These are phyloP conservation scores for Colletotrichum chrysophilum DNA, from an alignment of 2,329 filamentous ascomycete species.

Conservation along the genomic window DNA sequence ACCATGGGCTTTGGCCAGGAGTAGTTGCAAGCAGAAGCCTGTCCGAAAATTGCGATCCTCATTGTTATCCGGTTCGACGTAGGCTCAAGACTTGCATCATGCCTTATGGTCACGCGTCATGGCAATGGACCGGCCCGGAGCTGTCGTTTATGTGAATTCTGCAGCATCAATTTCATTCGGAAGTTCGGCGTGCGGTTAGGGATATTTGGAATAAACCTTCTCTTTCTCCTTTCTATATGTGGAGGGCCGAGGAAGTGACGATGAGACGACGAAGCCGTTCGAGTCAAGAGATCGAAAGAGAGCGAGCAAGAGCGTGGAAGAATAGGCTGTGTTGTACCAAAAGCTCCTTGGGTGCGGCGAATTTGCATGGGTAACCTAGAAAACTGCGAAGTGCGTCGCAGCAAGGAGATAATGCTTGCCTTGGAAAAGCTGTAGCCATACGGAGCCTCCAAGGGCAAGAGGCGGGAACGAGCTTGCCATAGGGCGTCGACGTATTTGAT, in stretches of 20 bases:
- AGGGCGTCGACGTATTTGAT: constrained; percentile 7
- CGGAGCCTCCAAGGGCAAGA: constrained; percentile 3
- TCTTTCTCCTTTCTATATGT: constrained; percentile 11
- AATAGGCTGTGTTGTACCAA: constrained; percentile 1
- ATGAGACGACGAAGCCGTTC: constrained; percentile 2
- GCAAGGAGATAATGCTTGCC: constrained; percentile 1
- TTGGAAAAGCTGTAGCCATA: not conserved
- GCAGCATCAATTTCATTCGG: constrained; percentile 22
- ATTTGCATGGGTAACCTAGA: constrained; percentile 12
- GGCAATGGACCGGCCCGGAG: not conserved
- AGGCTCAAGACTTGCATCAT: not conserved
- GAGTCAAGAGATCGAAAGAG: not conserved
- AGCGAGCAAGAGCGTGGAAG: not conserved
- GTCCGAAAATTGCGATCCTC: not conserved
- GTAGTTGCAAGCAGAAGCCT: constrained; percentile 49
- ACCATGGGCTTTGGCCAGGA: constrained; percentile 99
- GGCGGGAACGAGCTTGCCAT: not conserved
- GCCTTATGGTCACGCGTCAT: not conserved
- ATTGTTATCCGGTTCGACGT: not conserved
- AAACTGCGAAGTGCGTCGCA: not conserved
- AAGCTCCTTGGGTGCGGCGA: constrained; percentile 17
- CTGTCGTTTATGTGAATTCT: constrained; percentile 8
- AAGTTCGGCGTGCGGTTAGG: constrained; percentile 20
- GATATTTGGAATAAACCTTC: constrained; percentile 22
- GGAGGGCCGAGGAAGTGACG: not conserved